Percentiles rank a stretch among this genome's conserved stretches.
Evolutionary conservation across 1,284 basidiomycete species (phyloP).

Genomic region (Tausonia pullulans): DNA sequence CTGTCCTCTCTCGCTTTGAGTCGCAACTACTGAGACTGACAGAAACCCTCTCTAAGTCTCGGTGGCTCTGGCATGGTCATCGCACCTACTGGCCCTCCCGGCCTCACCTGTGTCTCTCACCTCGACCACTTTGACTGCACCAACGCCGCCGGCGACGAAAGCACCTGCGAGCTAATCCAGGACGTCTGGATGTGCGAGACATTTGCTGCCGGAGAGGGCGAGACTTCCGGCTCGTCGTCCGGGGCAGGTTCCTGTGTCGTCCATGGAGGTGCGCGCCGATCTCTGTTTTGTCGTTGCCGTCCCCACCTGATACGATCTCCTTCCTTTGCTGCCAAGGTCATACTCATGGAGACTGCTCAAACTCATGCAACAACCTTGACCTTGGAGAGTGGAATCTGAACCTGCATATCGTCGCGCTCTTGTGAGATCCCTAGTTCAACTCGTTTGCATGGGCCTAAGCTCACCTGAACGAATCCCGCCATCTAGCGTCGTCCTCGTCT

Average conservation of each 20-base stretch:
- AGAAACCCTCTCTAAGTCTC: not conserved
- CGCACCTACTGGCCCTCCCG: conserved; percentile 12
- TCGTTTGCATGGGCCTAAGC: too few relatives aligned
- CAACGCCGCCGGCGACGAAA: conserved; percentile 6
- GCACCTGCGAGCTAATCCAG: conserved; percentile 3
- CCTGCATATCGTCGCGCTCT: conserved; percentile 37
- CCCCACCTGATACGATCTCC: not conserved
- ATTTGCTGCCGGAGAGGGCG: conserved; percentile 9
- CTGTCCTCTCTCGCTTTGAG: not conserved
- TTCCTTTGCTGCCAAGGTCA: conserved; percentile 14
- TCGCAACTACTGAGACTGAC: too few relatives aligned
- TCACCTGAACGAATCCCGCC: not conserved
- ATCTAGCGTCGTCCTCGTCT: conserved; percentile 29
- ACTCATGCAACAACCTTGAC: conserved; percentile 19
- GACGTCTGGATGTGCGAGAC: conserved; percentile 20
- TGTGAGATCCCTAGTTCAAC: conserved; percentile 17
- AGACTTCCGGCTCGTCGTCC: conserved; percentile 1
- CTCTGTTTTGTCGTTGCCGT: not conserved
- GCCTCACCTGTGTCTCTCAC: not conserved
- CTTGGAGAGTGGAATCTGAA: conserved; percentile 31
- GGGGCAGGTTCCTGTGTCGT: conserved; percentile 12
- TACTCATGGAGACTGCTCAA: conserved; percentile 36
- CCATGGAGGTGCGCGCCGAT: conserved; percentile 12
- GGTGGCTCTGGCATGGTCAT: conserved; percentile 7
- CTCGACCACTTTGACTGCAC: conserved; percentile 10